Evolutionary conservation across 352 stramenopile genomes (phyloP).

Genomic region (Phytophthora constricta): DNA sequence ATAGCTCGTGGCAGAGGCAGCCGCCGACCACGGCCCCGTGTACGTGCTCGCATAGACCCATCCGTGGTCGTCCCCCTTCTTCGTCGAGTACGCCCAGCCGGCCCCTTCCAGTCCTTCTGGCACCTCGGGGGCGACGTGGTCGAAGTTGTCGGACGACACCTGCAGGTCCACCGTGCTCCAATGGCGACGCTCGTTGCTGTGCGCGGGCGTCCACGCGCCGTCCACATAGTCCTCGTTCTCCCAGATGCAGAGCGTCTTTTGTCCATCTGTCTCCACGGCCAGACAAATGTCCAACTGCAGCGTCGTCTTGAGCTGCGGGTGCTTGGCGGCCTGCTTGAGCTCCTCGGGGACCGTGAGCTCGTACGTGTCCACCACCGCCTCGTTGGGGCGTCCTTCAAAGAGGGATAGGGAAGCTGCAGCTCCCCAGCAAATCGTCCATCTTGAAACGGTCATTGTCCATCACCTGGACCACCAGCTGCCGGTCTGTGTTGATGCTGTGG

Average conservation of each 20-base stretch:
- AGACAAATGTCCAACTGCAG: slow-evolving; percentile 45
- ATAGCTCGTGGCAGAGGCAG: slow-evolving; percentile 34
- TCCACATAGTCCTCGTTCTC: slow-evolving; percentile 71
- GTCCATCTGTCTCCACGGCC: slow-evolving; percentile 51
- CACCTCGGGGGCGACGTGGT: slow-evolving; percentile 65
- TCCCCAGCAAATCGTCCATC: slow-evolving; percentile 65
- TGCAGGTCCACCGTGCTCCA: slow-evolving; percentile 68
- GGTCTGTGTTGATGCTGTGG: slow-evolving; percentile 37
- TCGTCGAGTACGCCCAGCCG: slow-evolving; percentile 72
- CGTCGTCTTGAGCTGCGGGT: slow-evolving; percentile 53
- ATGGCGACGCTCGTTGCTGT: slow-evolving; percentile 60
- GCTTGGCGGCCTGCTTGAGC: slow-evolving; percentile 46
- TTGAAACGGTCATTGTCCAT: slow-evolving; percentile 78
- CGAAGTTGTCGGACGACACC: slow-evolving; percentile 68
- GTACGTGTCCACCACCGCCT: slow-evolving; percentile 57
- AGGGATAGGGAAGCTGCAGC: slow-evolving; percentile 56
- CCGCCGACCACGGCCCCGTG: slow-evolving; percentile 63
- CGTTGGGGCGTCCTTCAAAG: slow-evolving; percentile 58
- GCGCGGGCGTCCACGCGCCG: slow-evolving; percentile 50
- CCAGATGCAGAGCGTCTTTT: slow-evolving; percentile 66
- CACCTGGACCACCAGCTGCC: slow-evolving; percentile 62
- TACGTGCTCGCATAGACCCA: slow-evolving; percentile 76
- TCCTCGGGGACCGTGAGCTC: slow-evolving; percentile 51
- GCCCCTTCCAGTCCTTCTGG: slow-evolving; percentile 56
- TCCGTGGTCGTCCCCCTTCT: slow-evolving; percentile 69